Base-by-base conservation (phyloP, 1,284 basidiomycete species). In the Malassezia furfur region DNA sequence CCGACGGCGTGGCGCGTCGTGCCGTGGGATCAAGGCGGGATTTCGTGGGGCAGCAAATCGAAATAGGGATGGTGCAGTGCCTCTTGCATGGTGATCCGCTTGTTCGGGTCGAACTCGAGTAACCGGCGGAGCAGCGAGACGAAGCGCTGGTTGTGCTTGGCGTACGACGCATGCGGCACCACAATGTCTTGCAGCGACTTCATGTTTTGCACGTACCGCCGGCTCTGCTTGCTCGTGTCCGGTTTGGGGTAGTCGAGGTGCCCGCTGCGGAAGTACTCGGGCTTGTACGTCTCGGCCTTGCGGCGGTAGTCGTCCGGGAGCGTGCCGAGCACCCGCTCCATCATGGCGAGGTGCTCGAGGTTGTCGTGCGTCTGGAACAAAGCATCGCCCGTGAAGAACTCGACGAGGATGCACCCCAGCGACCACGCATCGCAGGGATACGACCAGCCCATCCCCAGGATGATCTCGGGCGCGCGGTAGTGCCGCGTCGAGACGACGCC, bases 331-430 rank as follows among this genome's bases (percentile, higher is more conserved):
- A 98, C 94, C 64, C 87, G 85, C 76, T 98, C 91, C 94, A 99
- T 99, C 94, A 98, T 99, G 40, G 94, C 94, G 7, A 99, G 83
- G 76, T 99, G 94, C 54, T 98, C 94, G 11, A 98, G 82, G 75
- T 98, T 98, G 78, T 98, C 93, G 73, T 96, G 93, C 0, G 94
- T 98, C 77, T 98, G 94, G 79, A 96, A 99, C 31, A 98, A 81
- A 4, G 94, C 94, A 43, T 93, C 85, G 34, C 94, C 94, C 2
- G 94, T 99, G 78, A 85, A 94, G 75, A 99, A 96, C 76, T 99
- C 94, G 60, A 99, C 90, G 14, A 99, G 83, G 66, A 99, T 99
- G 78, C 94, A 99, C 7, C 94, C 94, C 51, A 99, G 82, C 11
- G 94, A 98, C 79, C 96, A 99, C 28, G 88, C 89, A 77, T 99